phyloP scores from a whole-genome alignment of 805 yeast species.

The Candida broadrunensis region DNA sequence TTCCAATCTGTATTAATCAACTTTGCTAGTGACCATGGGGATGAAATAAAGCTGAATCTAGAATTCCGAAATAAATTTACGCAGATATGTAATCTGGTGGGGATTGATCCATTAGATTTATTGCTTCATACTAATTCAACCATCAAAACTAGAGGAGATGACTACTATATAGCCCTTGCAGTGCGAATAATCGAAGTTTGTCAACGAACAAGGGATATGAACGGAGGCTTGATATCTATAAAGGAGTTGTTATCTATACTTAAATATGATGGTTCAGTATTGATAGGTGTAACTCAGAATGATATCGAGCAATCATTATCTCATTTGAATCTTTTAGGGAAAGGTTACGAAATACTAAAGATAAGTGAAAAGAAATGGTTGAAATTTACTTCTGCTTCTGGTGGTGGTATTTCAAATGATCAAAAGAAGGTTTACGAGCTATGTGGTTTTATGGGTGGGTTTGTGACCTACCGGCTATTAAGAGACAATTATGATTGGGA shows the following conservation, averaged over 20 bases:
- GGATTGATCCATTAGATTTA: conserved; percentile 73
- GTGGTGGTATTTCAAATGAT: conserved; percentile 44
- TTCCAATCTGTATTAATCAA: conserved; percentile 76
- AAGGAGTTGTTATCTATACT: conserved; percentile 35
- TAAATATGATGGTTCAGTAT: conserved; percentile 17
- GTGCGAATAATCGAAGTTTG: conserved; percentile 77
- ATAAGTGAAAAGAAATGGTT: conserved; percentile 58
- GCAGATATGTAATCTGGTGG: conserved; percentile 72
- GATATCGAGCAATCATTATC: conserved; percentile 60
- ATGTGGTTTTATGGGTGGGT: conserved; percentile 73
- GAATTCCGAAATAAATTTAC: conserved; percentile 70
- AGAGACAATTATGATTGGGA: conserved; percentile 80
- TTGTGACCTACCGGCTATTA: conserved; percentile 59
- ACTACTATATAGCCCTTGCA: conserved; percentile 64
- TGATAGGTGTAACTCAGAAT: conserved; percentile 31
- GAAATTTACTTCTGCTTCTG: conserved; percentile 26
- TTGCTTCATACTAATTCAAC: conserved; percentile 24
- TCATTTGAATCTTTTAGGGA: conserved; percentile 55
- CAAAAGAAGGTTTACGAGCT: conserved; percentile 70
- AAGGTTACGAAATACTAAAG: conserved; percentile 62
- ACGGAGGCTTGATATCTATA: conserved; percentile 78
- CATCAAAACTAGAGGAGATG: conserved; percentile 35
- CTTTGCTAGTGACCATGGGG: conserved; percentile 70
- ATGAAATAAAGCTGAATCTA: conserved; percentile 61
- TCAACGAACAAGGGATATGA: conserved; percentile 61